These are phyloP conservation scores for Botrytis squamosa DNA, from an alignment of 2,329 filamentous ascomycete genomes.

Conservation along the genomic window DNA sequence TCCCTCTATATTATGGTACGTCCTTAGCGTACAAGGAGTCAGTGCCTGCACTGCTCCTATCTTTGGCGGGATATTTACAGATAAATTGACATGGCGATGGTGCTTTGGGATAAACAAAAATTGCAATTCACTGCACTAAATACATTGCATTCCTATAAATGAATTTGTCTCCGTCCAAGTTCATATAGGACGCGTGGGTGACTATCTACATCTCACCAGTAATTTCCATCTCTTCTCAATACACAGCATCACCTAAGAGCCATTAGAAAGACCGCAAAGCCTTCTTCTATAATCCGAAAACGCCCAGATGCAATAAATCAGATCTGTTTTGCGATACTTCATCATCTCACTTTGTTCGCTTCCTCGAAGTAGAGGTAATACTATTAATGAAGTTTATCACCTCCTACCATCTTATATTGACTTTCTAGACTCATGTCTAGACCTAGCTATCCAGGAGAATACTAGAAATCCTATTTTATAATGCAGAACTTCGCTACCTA, in stretches of 20 bases:
- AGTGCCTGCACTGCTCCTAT: too few relatives aligned
- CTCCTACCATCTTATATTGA: not conserved
- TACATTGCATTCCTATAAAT: too few relatives aligned
- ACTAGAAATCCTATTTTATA: not conserved
- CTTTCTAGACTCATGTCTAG: not conserved
- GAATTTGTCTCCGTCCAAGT: too few relatives aligned
- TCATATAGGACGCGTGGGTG: too few relatives aligned
- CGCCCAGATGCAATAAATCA: too few relatives aligned
- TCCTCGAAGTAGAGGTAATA: not conserved
- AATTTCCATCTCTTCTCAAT: not conserved
- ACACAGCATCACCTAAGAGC: not conserved
- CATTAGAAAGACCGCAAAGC: accelerated
- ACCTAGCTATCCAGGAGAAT: accelerated
- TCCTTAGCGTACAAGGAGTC: too few relatives aligned
- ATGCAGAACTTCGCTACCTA: not conserved
- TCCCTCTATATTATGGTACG: too few relatives aligned
- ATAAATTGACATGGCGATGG: too few relatives aligned
- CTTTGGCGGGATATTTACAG: too few relatives aligned
- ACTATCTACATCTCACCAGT: not conserved
- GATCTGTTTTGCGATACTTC: accelerated
- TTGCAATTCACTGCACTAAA: too few relatives aligned
- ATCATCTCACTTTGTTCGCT: not conserved
- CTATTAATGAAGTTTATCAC: not conserved
- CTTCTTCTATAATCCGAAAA: too few relatives aligned
- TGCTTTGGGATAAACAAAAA: too few relatives aligned